These are phyloP conservation scores for Fusarium albosuccineum DNA, from an alignment of 2,329 filamentous ascomycete genomes.

Conservation along the genomic window DNA sequence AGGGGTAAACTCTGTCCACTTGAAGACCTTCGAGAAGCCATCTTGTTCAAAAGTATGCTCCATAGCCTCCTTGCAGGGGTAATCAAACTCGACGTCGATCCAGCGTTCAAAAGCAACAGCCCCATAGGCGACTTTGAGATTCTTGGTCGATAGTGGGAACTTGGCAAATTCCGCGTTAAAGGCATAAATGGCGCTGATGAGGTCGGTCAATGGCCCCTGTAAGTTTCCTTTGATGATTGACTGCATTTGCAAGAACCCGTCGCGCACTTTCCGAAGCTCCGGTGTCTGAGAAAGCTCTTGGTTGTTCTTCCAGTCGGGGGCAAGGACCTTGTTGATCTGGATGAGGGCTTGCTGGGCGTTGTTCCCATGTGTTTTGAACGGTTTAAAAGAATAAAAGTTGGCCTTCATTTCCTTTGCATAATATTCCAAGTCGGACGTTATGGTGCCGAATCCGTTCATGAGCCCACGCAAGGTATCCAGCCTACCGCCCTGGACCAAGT, in stretches of 20 bases:
- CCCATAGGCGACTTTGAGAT: constrained; percentile 26
- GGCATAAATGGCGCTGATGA: constrained; percentile 16
- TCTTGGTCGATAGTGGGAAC: constrained; percentile 25
- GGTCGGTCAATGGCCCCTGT: neutral
- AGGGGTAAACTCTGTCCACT: constrained; percentile 27
- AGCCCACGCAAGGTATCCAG: constrained; percentile 16
- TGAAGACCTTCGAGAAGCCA: constrained; percentile 18
- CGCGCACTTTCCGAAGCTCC: constrained; percentile 25
- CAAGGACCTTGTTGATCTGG: constrained; percentile 24
- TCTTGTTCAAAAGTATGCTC: constrained; percentile 25
- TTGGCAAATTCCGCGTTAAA: constrained; percentile 25
- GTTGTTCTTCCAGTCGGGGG: constrained; percentile 31
- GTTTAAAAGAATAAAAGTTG: constrained; percentile 11
- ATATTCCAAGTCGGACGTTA: constrained; percentile 18
- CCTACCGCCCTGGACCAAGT: neutral
- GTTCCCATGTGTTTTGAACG: constrained; percentile 21
- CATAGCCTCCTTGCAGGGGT: constrained; percentile 24
- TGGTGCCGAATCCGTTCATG: constrained; percentile 23
- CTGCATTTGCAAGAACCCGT: constrained; percentile 28
- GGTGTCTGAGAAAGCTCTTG: constrained; percentile 31
- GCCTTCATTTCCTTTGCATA: constrained; percentile 25
- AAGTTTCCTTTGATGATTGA: constrained; percentile 15
- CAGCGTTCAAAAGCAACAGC: constrained; percentile 26
- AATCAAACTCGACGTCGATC: constrained; percentile 32
- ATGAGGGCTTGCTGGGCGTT: neutral